A percentile compares a stretch with the other conserved stretches of the same genome.
Conservation (phyloP, 345 rosid genomes). For the Eucalyptus erythrocorys region DNA sequence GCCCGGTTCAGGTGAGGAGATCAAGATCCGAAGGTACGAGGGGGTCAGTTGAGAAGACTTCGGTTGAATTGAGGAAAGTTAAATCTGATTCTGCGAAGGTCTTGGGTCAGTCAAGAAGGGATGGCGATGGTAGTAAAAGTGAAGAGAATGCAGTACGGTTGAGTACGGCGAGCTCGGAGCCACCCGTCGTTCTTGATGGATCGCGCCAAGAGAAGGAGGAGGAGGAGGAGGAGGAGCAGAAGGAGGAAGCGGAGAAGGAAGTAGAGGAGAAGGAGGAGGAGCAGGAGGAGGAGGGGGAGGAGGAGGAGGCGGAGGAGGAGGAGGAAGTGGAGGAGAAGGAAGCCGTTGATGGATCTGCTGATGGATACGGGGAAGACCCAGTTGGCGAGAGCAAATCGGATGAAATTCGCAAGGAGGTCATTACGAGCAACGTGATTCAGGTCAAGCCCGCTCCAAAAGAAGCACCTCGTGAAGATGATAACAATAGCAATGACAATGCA, state of each 20-base stretch:
- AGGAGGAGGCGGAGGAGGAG: slow-evolving; percentile 28
- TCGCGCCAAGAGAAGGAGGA: slow-evolving; percentile 1
- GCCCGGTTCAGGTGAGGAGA: slow-evolving; percentile 29
- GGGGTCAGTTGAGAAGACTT: slow-evolving; percentile 13
- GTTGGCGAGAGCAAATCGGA: slow-evolving; percentile 26
- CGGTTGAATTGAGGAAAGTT: slow-evolving; percentile 29
- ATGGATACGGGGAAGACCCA: slow-evolving; percentile 3
- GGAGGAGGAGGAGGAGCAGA: neutral
- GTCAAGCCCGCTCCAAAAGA: neutral
- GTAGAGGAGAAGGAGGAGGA: neutral
- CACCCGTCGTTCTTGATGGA: neutral
- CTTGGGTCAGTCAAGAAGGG: neutral
- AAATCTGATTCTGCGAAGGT: slow-evolving; percentile 24
- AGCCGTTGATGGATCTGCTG: slow-evolving; percentile 19
- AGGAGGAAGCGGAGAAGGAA: neutral
- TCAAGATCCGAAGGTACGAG: slow-evolving; percentile 26
- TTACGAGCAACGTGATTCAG: slow-evolving; percentile 7
- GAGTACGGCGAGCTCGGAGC: slow-evolving; percentile 12
- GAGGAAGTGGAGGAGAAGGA: slow-evolving; percentile 31
- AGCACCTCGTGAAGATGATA: neutral
- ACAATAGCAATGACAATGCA: neutral
- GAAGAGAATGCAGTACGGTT: slow-evolving; percentile 21
- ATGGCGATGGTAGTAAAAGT: neutral
- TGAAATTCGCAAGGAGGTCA: slow-evolving; percentile 17
- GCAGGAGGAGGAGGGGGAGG: slow-evolving; percentile 21